These are phyloP conservation scores for Lizonia empirigonia DNA, from an alignment of 2,329 filamentous ascomycete species.

Conservation along the genomic window DNA sequence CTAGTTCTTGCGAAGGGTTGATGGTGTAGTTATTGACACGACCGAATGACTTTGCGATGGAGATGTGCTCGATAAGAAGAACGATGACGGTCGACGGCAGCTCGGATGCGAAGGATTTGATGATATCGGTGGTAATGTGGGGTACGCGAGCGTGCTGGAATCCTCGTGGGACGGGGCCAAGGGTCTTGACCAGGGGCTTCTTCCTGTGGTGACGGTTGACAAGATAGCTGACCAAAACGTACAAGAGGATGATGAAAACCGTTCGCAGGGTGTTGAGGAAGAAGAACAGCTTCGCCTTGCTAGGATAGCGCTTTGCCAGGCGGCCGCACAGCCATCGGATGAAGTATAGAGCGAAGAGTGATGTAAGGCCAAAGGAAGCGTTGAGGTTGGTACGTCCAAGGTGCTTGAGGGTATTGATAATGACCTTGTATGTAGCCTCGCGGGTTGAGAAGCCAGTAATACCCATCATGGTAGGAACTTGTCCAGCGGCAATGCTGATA, in stretches of 20 bases:
- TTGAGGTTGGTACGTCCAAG: slow-evolving; percentile 69
- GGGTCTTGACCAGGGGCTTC: slow-evolving; percentile 72
- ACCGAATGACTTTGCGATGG: slow-evolving; percentile 96
- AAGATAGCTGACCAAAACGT: slow-evolving; percentile 87
- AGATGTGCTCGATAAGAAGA: slow-evolving; percentile 95
- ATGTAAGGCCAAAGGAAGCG: slow-evolving; percentile 84
- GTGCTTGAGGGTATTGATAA: slow-evolving; percentile 80
- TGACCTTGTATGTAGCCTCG: slow-evolving; percentile 78
- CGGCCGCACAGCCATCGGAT: slow-evolving; percentile 66
- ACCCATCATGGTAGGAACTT: slow-evolving; percentile 82
- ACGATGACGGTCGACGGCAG: slow-evolving; percentile 89
- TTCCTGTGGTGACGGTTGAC: slow-evolving; percentile 67
- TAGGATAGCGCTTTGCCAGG: slow-evolving; percentile 71
- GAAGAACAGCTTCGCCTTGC: slow-evolving; percentile 76
- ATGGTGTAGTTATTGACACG: slow-evolving; percentile 96
- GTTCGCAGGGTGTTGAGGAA: slow-evolving; percentile 90
- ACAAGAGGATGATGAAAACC: slow-evolving; percentile 88
- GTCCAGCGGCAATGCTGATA: slow-evolving; percentile 83
- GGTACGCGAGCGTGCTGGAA: slow-evolving; percentile 82
- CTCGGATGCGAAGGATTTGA: slow-evolving; percentile 71
- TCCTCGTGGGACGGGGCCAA: slow-evolving; percentile 54
- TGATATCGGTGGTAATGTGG: slow-evolving; percentile 66
- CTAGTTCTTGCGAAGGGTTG: slow-evolving; percentile 92
- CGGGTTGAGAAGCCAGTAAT: slow-evolving; percentile 75
- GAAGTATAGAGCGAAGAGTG: slow-evolving; percentile 76